Percentiles rank a stretch among this genome's conserved stretches.
Evolutionary conservation across 1,284 basidiomycete genomes (phyloP).

Genomic region (Malassezia equina): DNA sequence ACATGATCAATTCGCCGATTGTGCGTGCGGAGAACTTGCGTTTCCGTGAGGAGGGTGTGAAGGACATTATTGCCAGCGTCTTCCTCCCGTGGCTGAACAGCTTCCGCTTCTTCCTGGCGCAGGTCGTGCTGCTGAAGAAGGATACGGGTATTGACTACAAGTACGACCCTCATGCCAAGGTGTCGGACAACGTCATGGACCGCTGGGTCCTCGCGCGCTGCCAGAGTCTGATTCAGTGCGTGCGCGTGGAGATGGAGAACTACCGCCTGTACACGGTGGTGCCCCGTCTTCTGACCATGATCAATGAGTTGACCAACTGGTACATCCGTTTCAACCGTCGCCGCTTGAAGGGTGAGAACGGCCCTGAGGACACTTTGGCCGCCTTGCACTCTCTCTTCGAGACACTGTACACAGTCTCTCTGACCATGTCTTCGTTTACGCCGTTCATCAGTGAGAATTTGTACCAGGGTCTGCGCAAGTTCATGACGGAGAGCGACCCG

Average conservation of each 20-base stretch:
- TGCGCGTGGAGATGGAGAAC: conserved; percentile 85
- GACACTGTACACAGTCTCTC: conserved; percentile 81
- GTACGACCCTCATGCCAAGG: conserved; percentile 75
- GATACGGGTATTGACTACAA: conserved; percentile 67
- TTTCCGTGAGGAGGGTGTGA: conserved; percentile 95
- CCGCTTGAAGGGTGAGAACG: conserved; percentile 88
- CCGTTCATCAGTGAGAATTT: conserved; percentile 96
- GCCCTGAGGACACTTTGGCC: conserved; percentile 72
- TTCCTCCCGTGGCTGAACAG: conserved; percentile 98
- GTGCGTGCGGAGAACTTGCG: conserved; percentile 94
- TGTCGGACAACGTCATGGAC: conserved; percentile 92
- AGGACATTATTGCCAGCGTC: conserved; percentile 86
- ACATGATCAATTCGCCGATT: conserved; percentile 96
- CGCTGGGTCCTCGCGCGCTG: conserved; percentile 94
- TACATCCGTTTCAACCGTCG: conserved; percentile 98
- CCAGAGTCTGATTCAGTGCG: conserved; percentile 85
- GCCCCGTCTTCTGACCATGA: conserved; percentile 77
- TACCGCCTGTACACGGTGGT: conserved; percentile 98
- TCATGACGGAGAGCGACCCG: conserved; percentile 54
- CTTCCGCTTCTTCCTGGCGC: conserved; percentile 98
- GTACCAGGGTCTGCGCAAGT: conserved; percentile 78
- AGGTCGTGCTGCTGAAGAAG: conserved; percentile 79
- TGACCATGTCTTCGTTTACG: conserved; percentile 96
- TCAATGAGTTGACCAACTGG: conserved; percentile 98
- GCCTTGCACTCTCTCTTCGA: conserved; percentile 96